Percentiles rank a stretch among this genome's conserved stretches.
phyloP scores from a whole-genome alignment of 768 basidiomycete species.

The Macrolepiota fuliginosa region DNA sequence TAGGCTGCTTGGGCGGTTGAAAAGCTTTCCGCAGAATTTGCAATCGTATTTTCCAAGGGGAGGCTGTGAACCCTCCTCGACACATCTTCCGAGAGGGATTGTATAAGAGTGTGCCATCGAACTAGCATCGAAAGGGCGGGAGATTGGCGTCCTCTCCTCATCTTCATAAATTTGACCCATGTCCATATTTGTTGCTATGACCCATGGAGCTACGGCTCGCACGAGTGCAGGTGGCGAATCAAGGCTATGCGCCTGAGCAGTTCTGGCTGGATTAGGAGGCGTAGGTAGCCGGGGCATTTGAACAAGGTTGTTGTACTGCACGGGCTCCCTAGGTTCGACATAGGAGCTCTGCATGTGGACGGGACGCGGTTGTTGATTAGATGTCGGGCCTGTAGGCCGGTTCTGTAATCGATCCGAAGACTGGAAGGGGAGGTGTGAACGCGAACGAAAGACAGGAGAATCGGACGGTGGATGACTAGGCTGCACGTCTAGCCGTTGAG shows the following conservation, averaged over 20 bases:
- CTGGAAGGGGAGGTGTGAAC: conserved; percentile 5
- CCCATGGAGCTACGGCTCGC: conserved; percentile 19
- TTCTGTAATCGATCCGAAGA: neutral
- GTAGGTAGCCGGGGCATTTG: conserved; percentile 1
- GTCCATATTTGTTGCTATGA: conserved; percentile 25
- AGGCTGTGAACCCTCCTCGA: conserved; percentile 8
- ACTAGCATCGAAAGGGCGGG: conserved; percentile 17
- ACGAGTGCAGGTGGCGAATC: conserved; percentile 17
- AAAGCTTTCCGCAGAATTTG: conserved; percentile 74
- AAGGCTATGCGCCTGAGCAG: conserved; percentile 1
- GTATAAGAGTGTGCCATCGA: conserved; percentile 5
- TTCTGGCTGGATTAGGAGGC: conserved; percentile 2
- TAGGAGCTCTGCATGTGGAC: neutral
- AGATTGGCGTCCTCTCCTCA: conserved; percentile 34
- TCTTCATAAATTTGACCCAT: conserved; percentile 24
- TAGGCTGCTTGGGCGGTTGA: conserved; percentile 80
- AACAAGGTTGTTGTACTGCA: neutral
- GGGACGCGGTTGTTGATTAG: neutral
- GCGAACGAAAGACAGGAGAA: neutral
- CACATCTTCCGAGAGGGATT: conserved; percentile 7
- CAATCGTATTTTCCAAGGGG: conserved; percentile 66
- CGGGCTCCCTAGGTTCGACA: neutral
- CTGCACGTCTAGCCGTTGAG: neutral
- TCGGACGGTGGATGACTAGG: neutral
- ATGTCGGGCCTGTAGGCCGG: neutral